Percentiles rank a stretch among this genome's conserved stretches.
phyloP scores from a whole-genome alignment of 1,139 yeast species.

The Scheffersomyces illinoinensis region DNA sequence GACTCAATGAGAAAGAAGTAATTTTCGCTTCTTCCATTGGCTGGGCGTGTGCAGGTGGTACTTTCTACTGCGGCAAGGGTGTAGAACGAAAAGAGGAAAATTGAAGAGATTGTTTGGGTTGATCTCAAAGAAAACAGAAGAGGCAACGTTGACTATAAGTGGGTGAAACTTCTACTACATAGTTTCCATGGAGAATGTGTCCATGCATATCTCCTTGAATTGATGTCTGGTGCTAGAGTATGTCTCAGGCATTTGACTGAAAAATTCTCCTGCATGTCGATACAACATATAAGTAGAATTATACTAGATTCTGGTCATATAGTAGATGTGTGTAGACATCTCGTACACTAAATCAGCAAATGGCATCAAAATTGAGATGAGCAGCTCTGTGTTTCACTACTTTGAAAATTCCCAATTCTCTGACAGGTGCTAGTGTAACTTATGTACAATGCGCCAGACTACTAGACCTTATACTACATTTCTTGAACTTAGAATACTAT shows the following conservation, averaged over 20 bases:
- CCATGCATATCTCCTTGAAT: background rate
- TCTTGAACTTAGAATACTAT: background rate
- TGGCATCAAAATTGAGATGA: background rate
- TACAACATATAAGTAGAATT: background rate
- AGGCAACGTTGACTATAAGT: too few relatives aligned
- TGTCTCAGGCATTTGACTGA: background rate
- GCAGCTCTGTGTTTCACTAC: background rate
- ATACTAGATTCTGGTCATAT: too few relatives aligned
- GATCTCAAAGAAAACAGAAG: too few relatives aligned
- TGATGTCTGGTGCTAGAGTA: background rate
- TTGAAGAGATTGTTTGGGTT: too few relatives aligned
- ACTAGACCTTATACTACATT: background rate
- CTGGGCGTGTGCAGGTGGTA: background rate
- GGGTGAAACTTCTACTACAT: too few relatives aligned
- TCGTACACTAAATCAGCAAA: background rate
- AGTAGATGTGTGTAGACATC: too few relatives aligned
- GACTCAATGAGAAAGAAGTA: background rate
- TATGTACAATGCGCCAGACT: background rate
- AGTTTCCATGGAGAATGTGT: too few relatives aligned
- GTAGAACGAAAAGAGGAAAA: background rate
- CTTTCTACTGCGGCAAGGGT: background rate
- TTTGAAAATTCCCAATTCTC: background rate
- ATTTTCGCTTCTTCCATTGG: constrained; percentile 1
- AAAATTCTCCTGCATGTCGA: background rate
- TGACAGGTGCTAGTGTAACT: background rate